Percentiles rank a stretch among this genome's conserved stretches.
Evolutionary conservation across 2,329 filamentous ascomycete species (phyloP).

Genomic region (Fusarium poae): DNA sequence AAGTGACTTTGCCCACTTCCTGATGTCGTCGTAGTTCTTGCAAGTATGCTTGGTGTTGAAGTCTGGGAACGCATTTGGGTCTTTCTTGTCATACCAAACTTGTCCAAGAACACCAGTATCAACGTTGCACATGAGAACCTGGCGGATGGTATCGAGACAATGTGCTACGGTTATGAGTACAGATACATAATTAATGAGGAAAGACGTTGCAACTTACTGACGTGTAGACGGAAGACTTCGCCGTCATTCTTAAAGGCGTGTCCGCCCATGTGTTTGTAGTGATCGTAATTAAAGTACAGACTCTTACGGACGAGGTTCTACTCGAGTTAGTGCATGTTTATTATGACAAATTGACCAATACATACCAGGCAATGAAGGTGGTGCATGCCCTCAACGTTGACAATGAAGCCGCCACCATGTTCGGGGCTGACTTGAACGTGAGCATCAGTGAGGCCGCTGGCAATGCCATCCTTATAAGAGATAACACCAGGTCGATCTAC

Average conservation of each 20-base stretch:
- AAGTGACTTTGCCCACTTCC: conserved; percentile 65
- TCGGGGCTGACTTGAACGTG: conserved; percentile 68
- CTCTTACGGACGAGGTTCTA: conserved; percentile 70
- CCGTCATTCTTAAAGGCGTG: conserved; percentile 70
- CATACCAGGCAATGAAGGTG: conserved; percentile 69
- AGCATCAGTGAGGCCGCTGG: conserved; percentile 64
- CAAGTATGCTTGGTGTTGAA: conserved; percentile 73
- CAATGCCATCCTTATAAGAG: conserved; percentile 61
- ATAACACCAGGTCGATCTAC: conserved; percentile 63
- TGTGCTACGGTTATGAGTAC: conserved; percentile 53
- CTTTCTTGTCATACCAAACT: conserved; percentile 66
- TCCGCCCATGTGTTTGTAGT: conserved; percentile 64
- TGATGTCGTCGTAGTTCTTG: conserved; percentile 67
- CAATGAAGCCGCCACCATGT: conserved; percentile 70
- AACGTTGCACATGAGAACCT: conserved; percentile 73
- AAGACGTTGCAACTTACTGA: conserved; percentile 59
- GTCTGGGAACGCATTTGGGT: conserved; percentile 67
- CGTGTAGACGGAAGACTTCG: conserved; percentile 66
- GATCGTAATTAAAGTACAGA: conserved; percentile 70
- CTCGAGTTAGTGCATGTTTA: neutral
- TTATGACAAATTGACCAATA: rapidly evolving
- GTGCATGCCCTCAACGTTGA: conserved; percentile 69
- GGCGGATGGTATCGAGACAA: conserved; percentile 71
- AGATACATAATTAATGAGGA: rapidly evolving
- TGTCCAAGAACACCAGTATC: conserved; percentile 72